Evolutionary conservation across 805 yeast genomes (phyloP), one percentile per base, ranked within the genome.

Genomic region (Candida schatavii): DNA sequence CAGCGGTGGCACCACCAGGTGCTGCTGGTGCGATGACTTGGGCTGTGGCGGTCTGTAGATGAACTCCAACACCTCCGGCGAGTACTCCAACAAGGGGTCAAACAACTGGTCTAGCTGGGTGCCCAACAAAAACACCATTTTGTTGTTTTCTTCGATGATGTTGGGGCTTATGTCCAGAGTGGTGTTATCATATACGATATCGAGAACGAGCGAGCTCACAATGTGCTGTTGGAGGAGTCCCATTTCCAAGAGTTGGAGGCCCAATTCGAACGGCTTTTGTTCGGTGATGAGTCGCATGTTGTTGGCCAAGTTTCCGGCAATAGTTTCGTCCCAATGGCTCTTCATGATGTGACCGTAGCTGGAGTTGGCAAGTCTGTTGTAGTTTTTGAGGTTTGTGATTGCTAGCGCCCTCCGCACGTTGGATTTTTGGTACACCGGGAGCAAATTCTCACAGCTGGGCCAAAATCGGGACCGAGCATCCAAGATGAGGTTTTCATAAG

Each of bases 11-110:
- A n/a, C n/a, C n/a, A n/a, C n/a, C n/a, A n/a, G n/a, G 27, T 11
- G 7, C 7, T 23, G 27, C 27, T 23, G 27, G 11, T 23, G 27
- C 27, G 27, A 23, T 23, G 7, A 7, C 11, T 23, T 7, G 5
- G 41, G 47, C 17, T 23, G 27, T 33, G 95, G 95, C 0, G 88
- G 80, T 38, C 61, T 70, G 56, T 91, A 90, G 2, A 77, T 70
- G 44, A 75, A 70, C 46, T 85, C 91, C 29, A 95, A 79, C 23
- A 83, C 80, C 60, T 91, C 97, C 0, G 97, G 98, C 0, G 95
- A 86, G 58, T 91, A 91, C 61, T 90, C 97, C 4, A 87, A 74
- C 41, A 89, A 64, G 0, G 97, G 96, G 54, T 91, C 95, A 61
- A 91, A 91, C 29, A 91, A 63, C 51, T 85, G 91, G 48, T 90